These are phyloP conservation scores for Leccinum longicurvipes DNA, from an alignment of 768 basidiomycete species.

Conservation along the genomic window DNA sequence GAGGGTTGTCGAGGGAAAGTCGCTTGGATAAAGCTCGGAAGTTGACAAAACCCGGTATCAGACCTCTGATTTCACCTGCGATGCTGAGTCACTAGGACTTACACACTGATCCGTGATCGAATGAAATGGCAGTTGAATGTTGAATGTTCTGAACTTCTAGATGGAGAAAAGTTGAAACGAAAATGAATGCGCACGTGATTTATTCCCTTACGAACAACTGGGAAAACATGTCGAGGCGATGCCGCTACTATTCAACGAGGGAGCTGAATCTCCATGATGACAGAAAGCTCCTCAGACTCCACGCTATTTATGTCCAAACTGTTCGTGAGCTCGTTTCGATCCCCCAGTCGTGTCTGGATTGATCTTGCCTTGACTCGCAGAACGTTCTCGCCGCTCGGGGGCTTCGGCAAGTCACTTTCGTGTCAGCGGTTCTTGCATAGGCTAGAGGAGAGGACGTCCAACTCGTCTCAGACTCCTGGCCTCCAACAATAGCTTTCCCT, in stretches of 20 bases:
- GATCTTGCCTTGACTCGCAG: not conserved
- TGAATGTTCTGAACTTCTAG: no score
- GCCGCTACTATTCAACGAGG: conserved; percentile 50
- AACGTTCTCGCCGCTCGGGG: conserved; percentile 63
- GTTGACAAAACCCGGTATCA: no score
- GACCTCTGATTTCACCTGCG: not conserved
- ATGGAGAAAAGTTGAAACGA: no score
- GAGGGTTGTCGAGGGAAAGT: no score
- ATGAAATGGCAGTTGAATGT: not conserved
- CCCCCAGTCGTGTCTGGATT: not conserved
- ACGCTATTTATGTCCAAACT: conserved; percentile 66
- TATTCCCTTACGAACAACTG: conserved; percentile 42
- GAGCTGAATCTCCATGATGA: conserved; percentile 77
- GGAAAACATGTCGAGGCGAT: conserved; percentile 45
- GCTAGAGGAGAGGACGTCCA: conserved; percentile 48
- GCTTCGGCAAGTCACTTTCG: conserved; percentile 55
- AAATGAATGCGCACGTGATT: no score
- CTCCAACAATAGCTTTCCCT: conserved; percentile 60
- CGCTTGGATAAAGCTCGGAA: no score
- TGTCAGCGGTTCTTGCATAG: conserved; percentile 43
- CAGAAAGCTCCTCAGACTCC: conserved; percentile 51
- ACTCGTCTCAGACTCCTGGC: conserved; percentile 49
- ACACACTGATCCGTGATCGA: not conserved
- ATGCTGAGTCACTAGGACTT: not conserved
- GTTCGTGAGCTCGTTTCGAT: conserved; percentile 44